Evolutionary conservation across 2,329 filamentous ascomycete genomes (phyloP), one percentile per base, ranked within the genome.

Genomic region (Aspergillus sp.): DNA sequence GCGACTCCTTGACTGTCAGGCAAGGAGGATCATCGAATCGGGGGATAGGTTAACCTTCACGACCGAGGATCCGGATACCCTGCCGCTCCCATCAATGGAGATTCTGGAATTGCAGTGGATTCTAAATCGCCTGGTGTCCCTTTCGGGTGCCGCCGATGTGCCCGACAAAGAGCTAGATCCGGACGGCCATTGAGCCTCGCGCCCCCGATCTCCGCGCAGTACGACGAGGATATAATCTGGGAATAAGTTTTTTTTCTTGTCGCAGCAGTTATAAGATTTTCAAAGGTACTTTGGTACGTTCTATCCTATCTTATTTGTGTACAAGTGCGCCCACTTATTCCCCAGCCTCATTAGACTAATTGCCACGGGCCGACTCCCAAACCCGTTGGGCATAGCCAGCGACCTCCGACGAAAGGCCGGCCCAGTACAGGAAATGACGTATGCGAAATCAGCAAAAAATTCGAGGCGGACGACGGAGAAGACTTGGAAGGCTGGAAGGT

Each of bases 101-200:
- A 30, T 54, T 3, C 22, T 60, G 2, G 7, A 50, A 4, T 31
- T 54, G 43, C 57, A 60, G 51, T 60, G 51, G 57, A 30, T 49
- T 2, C 9, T 60, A 2, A 25, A 60, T 30, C 28, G 51, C 7
- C 15, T 17, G 3, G 22, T 23, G 22, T 41, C 52, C 8, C n/a
- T 46, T 7, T 46, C 38, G 9, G 52, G 52, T 7, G 52, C 41
- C n/a, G 52, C 41, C 3, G 52, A 47, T 22, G 25, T 31, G 0
- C 28, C 30, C 2, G 52, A 46, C 23, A 38, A 54, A 25, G 25
- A 46, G 7, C 3, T 45, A 19, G 38, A 54, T 22, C 17, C 38
- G 3, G 52, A 47, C 15, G 19, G 19, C 13, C 38, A 28, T 22
- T 43, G 31, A 31, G 19, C 11, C 1, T 34, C 17, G 49, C n/a